A percentile compares a stretch with the other conserved stretches of the same genome.
Evolutionary conservation across 2,329 filamentous ascomycete genomes (phyloP).

Genomic region (Trichoderma breve): DNA sequence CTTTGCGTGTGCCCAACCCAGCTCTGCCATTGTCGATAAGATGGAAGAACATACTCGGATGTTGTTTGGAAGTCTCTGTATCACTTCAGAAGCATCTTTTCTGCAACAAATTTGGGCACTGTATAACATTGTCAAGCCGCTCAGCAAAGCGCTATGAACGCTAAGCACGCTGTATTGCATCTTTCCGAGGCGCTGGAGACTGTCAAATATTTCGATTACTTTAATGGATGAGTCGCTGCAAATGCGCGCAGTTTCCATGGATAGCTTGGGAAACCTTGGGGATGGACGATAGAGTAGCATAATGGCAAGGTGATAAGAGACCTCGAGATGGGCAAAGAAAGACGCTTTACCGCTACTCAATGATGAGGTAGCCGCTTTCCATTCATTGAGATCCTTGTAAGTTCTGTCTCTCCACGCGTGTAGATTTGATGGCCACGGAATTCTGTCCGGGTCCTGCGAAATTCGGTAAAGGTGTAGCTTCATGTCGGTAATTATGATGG

Average conservation of each 20-base stretch:
- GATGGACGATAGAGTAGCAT: background rate
- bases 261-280: background rate
- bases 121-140: background rate
- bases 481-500: background rate
- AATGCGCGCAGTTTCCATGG: background rate
- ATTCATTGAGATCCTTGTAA: background rate
- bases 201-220: background rate
- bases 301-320: background rate
- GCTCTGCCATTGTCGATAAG: background rate
- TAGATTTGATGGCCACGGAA: background rate
- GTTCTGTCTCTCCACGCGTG: background rate
- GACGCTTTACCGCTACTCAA: background rate
- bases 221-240: background rate
- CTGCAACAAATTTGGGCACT: background rate
- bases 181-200: background rate
- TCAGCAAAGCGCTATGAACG: background rate
- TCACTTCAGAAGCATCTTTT: background rate
- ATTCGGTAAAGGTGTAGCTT: background rate
- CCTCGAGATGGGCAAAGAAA: background rate
- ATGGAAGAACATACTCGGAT: background rate
- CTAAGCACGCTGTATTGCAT: background rate
- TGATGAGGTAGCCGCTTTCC: background rate
- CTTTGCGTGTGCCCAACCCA: background rate
- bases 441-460: background rate
- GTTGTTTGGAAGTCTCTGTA: background rate